A percentile compares a stretch with the other conserved stretches of the same genome.
These are phyloP conservation scores for Penicillium palitans DNA, from an alignment of 2,329 filamentous ascomycete genomes.

Conservation along the genomic window DNA sequence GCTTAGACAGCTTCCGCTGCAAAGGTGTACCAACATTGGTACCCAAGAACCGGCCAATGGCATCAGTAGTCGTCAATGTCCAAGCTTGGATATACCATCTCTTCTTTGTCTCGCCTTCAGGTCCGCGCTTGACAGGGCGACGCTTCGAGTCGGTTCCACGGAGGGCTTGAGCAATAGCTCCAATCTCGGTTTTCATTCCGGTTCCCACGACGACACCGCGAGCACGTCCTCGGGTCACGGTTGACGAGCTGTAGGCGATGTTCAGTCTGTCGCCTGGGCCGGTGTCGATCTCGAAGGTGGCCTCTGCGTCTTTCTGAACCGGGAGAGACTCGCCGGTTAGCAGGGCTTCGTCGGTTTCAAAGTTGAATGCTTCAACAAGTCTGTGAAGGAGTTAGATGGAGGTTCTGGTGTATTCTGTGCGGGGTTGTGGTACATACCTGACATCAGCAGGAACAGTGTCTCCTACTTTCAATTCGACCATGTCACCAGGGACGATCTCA, in stretches of 20 bases:
- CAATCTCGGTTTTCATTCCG: constrained; percentile 64
- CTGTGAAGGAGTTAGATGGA: constrained; percentile 21
- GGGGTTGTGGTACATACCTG: constrained; percentile 41
- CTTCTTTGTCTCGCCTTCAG: constrained; percentile 52
- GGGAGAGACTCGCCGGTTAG: constrained; percentile 64
- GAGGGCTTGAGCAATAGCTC: constrained; percentile 64
- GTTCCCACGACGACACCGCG: constrained; percentile 61
- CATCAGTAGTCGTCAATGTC: constrained; percentile 57
- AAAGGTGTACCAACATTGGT: constrained; percentile 69
- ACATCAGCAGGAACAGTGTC: constrained; percentile 64
- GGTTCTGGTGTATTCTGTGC: not conserved
- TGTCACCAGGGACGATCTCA: constrained; percentile 64
- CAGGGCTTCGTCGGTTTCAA: constrained; percentile 70
- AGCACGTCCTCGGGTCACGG: constrained; percentile 61
- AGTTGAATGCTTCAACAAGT: constrained; percentile 64
- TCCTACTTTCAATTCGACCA: constrained; percentile 57
- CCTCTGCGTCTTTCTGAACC: constrained; percentile 54
- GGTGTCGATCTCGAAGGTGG: constrained; percentile 51
- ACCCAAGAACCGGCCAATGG: constrained; percentile 64
- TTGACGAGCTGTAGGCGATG: constrained; percentile 63
- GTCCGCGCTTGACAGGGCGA: constrained; percentile 54
- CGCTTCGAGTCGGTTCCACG: constrained; percentile 58
- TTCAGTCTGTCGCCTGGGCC: constrained; percentile 62
- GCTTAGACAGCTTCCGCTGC: constrained; percentile 66
- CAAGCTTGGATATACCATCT: constrained; percentile 55